Percentiles rank a stretch among this genome's conserved stretches.
Conservation (phyloP, 2,329 filamentous ascomycete genomes). For the Coniosporium tulheliwenetii region DNA sequence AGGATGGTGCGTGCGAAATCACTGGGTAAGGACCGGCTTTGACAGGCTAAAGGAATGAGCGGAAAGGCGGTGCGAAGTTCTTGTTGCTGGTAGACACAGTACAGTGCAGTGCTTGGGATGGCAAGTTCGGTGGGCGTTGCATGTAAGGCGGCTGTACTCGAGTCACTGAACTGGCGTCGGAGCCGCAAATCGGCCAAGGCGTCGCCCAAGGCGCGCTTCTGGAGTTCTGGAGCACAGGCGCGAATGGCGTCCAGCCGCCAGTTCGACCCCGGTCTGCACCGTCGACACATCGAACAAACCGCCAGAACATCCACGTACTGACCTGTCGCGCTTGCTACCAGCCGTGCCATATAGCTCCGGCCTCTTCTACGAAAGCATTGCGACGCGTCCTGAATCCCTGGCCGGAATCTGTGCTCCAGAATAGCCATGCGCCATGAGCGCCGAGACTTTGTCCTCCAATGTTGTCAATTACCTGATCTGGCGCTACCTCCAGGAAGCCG, state of each 20-base stretch:
- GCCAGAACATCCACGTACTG: not conserved
- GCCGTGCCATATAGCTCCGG: not conserved
- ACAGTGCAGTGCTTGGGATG: no score
- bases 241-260: no score
- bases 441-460: conserved; percentile 36
- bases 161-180: no score
- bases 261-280: no score
- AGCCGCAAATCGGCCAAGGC: no score
- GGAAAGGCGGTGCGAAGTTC: no score
- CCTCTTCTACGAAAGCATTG: conserved; percentile 1
- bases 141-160: no score
- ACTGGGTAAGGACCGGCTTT: not conserved
- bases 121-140: no score
- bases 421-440: conserved; percentile 23
- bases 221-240: no score
- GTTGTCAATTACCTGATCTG: conserved; percentile 56
- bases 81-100: no score
- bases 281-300: not conserved
- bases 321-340: not conserved
- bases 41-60: not conserved
- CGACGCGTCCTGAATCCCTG: not conserved
- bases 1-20: not conserved
- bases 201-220: no score
- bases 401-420: not conserved
- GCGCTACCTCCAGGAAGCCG: conserved; percentile 33